phyloP scores from a whole-genome alignment of 1,284 basidiomycete genomes.

The Chondrostereum purpureum region DNA sequence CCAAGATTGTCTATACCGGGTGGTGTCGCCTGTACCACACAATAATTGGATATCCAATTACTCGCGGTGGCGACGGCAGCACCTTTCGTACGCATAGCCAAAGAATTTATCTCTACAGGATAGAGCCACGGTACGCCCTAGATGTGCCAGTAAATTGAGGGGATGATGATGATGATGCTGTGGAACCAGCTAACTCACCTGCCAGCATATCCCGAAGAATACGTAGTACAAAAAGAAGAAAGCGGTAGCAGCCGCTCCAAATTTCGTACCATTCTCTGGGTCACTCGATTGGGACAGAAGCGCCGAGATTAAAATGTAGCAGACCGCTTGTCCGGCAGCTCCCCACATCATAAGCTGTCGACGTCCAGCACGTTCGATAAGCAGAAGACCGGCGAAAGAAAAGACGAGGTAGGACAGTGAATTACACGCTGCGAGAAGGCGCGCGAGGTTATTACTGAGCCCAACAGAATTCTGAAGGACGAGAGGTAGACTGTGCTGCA shows the following conservation, averaged over 20 bases:
- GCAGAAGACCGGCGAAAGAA: constrained; percentile 45
- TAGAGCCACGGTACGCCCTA: constrained; percentile 63
- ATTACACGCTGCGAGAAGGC: constrained; percentile 41
- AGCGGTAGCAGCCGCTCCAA: constrained; percentile 40
- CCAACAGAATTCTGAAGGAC: constrained; percentile 42
- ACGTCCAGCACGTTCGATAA: constrained; percentile 60
- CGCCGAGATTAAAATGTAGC: constrained; percentile 53
- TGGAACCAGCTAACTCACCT: too few relatives aligned
- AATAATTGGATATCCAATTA: constrained; percentile 67
- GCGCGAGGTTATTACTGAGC: constrained; percentile 36
- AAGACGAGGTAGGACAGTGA: constrained; percentile 40
- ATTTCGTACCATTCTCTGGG: constrained; percentile 27
- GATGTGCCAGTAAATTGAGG: not conserved
- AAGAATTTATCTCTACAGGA: constrained; percentile 57
- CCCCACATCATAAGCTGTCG: constrained; percentile 66
- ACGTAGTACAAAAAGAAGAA: constrained; percentile 67
- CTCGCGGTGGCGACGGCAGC: constrained; percentile 64
- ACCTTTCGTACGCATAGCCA: constrained; percentile 61
- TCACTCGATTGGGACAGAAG: constrained; percentile 40
- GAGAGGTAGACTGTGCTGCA: constrained; percentile 29
- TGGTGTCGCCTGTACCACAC: constrained; percentile 40
- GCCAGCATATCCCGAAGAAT: constrained; percentile 68
- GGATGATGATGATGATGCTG: not conserved
- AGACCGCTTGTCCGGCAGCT: constrained; percentile 57
- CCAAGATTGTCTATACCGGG: constrained; percentile 35